Evolutionary conservation across 1,139 yeast genomes (phyloP).

Genomic region (Saccharomycopsis phalli): DNA sequence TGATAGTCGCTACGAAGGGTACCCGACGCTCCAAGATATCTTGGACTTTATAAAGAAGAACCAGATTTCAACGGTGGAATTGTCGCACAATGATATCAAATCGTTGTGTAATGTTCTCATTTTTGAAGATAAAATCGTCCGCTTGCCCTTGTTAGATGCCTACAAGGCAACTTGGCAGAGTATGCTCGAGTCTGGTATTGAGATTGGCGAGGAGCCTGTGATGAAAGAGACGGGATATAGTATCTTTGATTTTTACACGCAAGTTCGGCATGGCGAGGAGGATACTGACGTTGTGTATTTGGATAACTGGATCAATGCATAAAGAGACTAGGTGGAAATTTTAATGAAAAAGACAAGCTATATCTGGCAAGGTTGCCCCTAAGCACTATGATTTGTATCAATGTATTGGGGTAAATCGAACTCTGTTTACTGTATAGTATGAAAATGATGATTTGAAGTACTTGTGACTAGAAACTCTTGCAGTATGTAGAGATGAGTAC

Average conservation of each 20-base stretch:
- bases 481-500: too few species aligned
- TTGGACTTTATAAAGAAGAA: slow-evolving; percentile 66
- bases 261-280: slow-evolving; percentile 16
- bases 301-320: slow-evolving; percentile 20
- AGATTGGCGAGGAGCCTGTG: slow-evolving; percentile 25
- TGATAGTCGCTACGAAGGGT: slow-evolving; percentile 49
- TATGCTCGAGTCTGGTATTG: slow-evolving; percentile 54
- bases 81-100: slow-evolving; percentile 65
- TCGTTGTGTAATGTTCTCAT: slow-evolving; percentile 81
- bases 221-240: slow-evolving; percentile 14
- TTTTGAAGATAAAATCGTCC: slow-evolving; percentile 78
- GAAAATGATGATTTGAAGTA: too few species aligned
- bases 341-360: too few species aligned
- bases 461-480: too few species aligned
- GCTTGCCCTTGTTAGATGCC: slow-evolving; percentile 31
- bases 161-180: slow-evolving; percentile 48
- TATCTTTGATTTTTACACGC: slow-evolving; percentile 18
- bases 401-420: too few species aligned
- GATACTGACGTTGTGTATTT: slow-evolving; percentile 18
- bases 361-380: too few species aligned
- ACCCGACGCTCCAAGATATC: slow-evolving; percentile 64
- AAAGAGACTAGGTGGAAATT: too few species aligned
- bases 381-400: too few species aligned
- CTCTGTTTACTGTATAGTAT: too few species aligned
- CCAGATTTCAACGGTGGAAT: slow-evolving; percentile 75